These are phyloP conservation scores for Monilinia vaccinii-corymbosi DNA, from an alignment of 2,329 filamentous ascomycete species.

Conservation along the genomic window DNA sequence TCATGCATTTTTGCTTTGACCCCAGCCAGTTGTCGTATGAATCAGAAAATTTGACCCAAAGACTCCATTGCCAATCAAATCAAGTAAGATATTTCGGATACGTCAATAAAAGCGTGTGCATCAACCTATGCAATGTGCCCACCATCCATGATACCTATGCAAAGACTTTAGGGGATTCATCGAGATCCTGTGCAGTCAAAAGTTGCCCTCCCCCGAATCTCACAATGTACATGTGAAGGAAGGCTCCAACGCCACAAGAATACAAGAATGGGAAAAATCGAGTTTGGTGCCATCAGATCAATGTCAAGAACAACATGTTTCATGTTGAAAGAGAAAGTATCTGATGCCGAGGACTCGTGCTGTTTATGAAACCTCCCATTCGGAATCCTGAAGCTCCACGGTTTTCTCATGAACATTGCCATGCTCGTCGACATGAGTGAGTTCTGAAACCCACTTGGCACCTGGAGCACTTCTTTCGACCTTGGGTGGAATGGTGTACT, in stretches of 20 bases:
- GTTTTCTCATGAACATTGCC: slow-evolving; percentile 16
- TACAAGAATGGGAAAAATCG: slow-evolving; percentile 3
- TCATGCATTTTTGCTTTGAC: background rate
- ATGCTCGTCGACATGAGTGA: slow-evolving; percentile 15
- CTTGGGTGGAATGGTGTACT: slow-evolving; percentile 17
- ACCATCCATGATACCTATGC: slow-evolving; percentile 9
- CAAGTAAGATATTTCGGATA: background rate
- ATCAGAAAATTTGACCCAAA: background rate
- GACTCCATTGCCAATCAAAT: slow-evolving; percentile 6
- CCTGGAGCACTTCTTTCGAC: slow-evolving; percentile 18
- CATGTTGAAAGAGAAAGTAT: background rate
- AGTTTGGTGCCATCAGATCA: background rate
- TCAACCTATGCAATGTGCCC: slow-evolving; percentile 10
- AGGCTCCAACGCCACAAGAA: slow-evolving; percentile 11
- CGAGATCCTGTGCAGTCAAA: slow-evolving; percentile 7
- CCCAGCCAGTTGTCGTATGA: background rate
- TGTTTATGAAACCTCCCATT: slow-evolving; percentile 27
- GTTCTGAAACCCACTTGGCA: slow-evolving; percentile 19
- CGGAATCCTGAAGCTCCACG: slow-evolving; percentile 21
- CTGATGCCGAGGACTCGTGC: background rate
- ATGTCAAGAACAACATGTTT: background rate
- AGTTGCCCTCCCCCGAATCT: slow-evolving; percentile 5
- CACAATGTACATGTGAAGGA: slow-evolving; percentile 8
- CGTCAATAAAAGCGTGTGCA: background rate
- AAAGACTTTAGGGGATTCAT: slow-evolving; percentile 7